Evolutionary conservation across 2,329 filamentous ascomycete species (phyloP).

Genomic region (Diaporthe citri): DNA sequence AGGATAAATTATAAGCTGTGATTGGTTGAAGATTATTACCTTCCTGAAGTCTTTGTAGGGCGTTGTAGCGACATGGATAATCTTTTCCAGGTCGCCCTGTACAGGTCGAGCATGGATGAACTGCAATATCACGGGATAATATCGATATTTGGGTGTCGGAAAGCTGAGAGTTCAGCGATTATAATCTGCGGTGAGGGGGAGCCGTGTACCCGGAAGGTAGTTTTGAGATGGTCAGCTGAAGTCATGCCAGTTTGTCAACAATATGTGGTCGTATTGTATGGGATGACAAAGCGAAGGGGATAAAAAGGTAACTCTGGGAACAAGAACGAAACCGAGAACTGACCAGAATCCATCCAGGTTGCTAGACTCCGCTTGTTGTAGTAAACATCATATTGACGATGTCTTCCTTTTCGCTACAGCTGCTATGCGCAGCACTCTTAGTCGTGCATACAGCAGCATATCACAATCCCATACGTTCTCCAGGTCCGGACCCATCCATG

Average conservation of each 20-base stretch:
- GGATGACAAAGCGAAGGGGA: not conserved
- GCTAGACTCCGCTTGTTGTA: not conserved
- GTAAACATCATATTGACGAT: not conserved
- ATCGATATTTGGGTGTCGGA: not conserved
- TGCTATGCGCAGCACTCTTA: not conserved
- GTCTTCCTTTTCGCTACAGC: not conserved
- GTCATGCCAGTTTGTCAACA: not conserved
- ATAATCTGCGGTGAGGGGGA: not conserved
- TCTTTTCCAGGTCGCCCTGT: no score
- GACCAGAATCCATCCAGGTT: not conserved
- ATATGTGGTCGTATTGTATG: not conserved
- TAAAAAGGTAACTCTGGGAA: not conserved
- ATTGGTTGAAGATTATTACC: no score
- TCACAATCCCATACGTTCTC: slow-evolving; percentile 8
- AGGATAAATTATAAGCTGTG: no score
- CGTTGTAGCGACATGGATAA: no score
- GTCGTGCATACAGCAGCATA: not conserved
- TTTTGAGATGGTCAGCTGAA: not conserved
- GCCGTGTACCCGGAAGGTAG: not conserved
- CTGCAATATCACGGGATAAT: slow-evolving; percentile 20
- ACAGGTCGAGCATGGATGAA: slow-evolving; percentile 12
- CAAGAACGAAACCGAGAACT: not conserved
- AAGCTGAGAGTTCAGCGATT: not conserved
- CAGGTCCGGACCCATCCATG: slow-evolving; percentile 15
- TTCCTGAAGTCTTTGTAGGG: no score